Evolutionary conservation across 1,139 yeast genomes (phyloP).

Genomic region (Kurtzmaniella quercitrusa): DNA sequence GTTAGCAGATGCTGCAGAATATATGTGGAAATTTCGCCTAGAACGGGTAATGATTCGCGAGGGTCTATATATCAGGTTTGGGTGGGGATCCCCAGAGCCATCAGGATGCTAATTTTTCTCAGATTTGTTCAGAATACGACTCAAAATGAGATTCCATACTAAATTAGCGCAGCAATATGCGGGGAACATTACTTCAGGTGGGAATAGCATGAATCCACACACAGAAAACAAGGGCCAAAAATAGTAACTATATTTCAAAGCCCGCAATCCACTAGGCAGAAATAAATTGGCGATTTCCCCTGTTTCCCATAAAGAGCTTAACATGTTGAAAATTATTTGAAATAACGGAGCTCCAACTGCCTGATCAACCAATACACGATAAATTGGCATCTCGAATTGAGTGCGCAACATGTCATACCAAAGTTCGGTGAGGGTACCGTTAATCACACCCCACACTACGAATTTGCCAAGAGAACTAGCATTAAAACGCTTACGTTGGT

Average conservation of each 20-base stretch:
- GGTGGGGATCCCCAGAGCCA: too few relatives aligned
- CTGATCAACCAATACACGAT: conserved; percentile 51
- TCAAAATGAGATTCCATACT: conserved; percentile 53
- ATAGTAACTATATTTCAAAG: conserved; percentile 51
- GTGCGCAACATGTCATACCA: conserved; percentile 53
- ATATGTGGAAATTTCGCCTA: background rate
- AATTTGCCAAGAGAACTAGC: conserved; percentile 45
- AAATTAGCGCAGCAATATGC: conserved; percentile 55
- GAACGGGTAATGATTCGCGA: background rate
- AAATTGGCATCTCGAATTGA: conserved; percentile 27
- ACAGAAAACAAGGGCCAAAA: conserved; percentile 60
- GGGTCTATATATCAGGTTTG: background rate
- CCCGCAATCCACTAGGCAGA: conserved; percentile 35
- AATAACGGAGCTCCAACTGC: conserved; percentile 51
- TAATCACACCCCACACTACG: conserved; percentile 57
- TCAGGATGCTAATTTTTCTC: too few relatives aligned
- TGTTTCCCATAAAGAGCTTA: conserved; percentile 55
- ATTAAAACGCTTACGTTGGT: conserved; percentile 36
- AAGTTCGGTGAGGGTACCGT: conserved; percentile 51
- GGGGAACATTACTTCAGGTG: conserved; percentile 49
- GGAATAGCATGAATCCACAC: conserved; percentile 45
- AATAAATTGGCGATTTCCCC: conserved; percentile 31
- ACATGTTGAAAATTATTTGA: conserved; percentile 48
- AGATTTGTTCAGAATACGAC: conserved; percentile 18
- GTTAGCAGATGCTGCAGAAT: too few relatives aligned